Evolutionary conservation across 164 flowering plant genomes (phyloP).

Genomic region (Sedum album): DNA sequence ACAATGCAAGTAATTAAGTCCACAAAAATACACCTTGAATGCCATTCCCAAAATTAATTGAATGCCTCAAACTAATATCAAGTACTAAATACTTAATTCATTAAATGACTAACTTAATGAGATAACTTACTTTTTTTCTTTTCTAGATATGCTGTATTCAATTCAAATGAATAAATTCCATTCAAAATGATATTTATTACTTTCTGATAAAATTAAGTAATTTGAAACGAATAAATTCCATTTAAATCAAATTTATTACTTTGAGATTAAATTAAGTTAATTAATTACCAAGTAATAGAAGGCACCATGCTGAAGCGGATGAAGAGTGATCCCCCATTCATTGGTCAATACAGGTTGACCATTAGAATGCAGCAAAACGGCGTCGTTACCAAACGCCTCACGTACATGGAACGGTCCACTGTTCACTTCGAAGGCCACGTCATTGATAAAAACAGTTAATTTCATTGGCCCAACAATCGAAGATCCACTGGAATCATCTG

Average conservation of each 20-base stretch:
- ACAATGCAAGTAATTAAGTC: neutral
- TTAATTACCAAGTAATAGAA: constrained; percentile 43
- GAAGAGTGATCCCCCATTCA: constrained; percentile 84
- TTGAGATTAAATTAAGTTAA: neutral
- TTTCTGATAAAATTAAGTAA: neutral
- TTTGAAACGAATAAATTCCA: neutral
- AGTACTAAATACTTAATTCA: too few species aligned
- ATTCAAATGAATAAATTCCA: neutral
- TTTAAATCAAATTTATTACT: too few species aligned
- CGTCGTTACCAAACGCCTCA: constrained; percentile 78
- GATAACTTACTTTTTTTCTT: too few species aligned
- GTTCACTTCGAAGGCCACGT: constrained; percentile 60
- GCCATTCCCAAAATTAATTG: neutral
- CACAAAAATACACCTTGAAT: neutral
- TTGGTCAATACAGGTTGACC: constrained; percentile 79
- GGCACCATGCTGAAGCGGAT: constrained; percentile 70
- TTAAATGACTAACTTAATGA: neutral
- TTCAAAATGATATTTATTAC: too few species aligned
- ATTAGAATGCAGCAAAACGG: constrained; percentile 55
- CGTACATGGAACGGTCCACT: constrained; percentile 62
- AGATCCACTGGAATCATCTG: constrained; percentile 20
- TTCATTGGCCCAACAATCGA: constrained; percentile 24
- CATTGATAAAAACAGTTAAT: constrained; percentile 80
- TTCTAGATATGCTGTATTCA: neutral
- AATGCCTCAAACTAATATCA: neutral